Percentiles rank a stretch among this genome's conserved stretches.
phyloP scores from a whole-genome alignment of 345 rosid genomes.

The Gossypium raimondii region DNA sequence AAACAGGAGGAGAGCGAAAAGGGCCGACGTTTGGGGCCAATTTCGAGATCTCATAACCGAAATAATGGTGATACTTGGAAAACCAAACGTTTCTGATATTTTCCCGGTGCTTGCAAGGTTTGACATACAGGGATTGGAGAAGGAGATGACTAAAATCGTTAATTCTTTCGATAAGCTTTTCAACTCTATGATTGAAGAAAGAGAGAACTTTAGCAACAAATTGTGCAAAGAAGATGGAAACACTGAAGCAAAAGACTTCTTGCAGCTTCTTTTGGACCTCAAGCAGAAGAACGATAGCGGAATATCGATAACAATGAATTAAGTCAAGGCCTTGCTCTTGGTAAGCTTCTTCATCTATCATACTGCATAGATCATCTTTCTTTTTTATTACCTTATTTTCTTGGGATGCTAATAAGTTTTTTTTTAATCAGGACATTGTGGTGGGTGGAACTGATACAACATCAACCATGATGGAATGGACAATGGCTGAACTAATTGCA shows the following conservation, averaged over 20 bases:
- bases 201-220: background rate
- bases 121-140: conserved; percentile 43
- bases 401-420: background rate
- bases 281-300: conserved; percentile 16
- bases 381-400: background rate
- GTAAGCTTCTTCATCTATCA: conserved; percentile 20
- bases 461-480: conserved; percentile 8
- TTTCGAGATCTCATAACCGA: conserved; percentile 22
- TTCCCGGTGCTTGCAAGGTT: conserved; percentile 37
- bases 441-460: conserved; percentile 3
- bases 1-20: conserved; percentile 16
- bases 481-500: conserved; percentile 10
- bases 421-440: background rate
- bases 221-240: background rate
- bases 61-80: conserved; percentile 24
- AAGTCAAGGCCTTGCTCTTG: conserved; percentile 34
- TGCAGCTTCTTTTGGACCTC: conserved; percentile 33
- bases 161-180: conserved; percentile 18
- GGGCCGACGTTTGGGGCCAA: background rate
- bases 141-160: conserved; percentile 6
- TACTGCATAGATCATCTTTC: background rate
- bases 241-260: conserved; percentile 17
- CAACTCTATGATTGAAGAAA: conserved; percentile 23
- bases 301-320: conserved; percentile 12
- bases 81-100: conserved; percentile 45